phyloP scores from a whole-genome alignment of 2,329 filamentous ascomycete genomes.

The Aspergillus japonicus region DNA sequence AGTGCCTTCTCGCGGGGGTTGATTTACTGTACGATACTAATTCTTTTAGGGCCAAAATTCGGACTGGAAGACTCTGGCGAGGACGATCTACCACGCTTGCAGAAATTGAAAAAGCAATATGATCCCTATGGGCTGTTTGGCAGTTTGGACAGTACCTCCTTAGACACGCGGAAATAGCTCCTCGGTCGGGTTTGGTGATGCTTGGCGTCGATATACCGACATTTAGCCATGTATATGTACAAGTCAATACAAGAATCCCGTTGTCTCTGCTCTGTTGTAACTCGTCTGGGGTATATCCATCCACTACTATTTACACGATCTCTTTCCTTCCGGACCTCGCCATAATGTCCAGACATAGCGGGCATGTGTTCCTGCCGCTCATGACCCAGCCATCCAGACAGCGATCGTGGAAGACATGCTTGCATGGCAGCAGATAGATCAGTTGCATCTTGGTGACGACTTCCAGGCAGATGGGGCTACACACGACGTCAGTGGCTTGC shows the following conservation, averaged over 20 bases:
- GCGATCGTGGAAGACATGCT: slow-evolving; percentile 6
- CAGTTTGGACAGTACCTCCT: not conserved
- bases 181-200: no score
- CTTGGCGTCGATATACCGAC: no score
- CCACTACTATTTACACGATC: not conserved
- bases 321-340: not conserved
- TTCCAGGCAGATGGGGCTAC: slow-evolving; percentile 14
- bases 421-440: slow-evolving; percentile 7
- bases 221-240: not conserved
- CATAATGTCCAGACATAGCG: not conserved
- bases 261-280: no score
- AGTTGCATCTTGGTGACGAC: slow-evolving; percentile 1
- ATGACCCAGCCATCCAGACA: slow-evolving; percentile 8
- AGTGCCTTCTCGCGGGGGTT: no score
- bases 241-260: not conserved
- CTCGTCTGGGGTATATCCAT: no score
- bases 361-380: slow-evolving; percentile 5
- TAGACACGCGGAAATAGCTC: not conserved
- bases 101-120: not conserved
- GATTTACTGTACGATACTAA: no score
- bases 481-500: not conserved
- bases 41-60: no score
- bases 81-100: not conserved
- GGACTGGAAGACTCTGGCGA: not conserved
- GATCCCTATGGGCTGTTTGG: not conserved